phyloP scores from a whole-genome alignment of 129 eudicot genomes.

The Chrysanthemum makinoi region DNA sequence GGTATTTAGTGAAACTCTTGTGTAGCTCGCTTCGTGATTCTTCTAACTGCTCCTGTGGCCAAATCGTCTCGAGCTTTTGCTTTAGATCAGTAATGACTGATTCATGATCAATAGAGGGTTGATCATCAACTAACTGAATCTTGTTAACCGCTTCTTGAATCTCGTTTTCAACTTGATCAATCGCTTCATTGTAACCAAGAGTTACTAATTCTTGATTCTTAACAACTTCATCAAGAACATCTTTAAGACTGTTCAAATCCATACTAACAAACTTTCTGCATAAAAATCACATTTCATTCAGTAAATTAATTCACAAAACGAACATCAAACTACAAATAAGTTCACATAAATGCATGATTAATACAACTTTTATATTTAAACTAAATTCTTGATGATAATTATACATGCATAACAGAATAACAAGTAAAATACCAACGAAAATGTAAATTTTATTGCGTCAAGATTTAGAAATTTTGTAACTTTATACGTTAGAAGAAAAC shows the following conservation, averaged over 20 bases:
- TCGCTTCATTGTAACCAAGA: slow-evolving; percentile 25
- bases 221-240: slow-evolving; percentile 38
- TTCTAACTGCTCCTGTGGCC: slow-evolving; percentile 9
- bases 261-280: slow-evolving; percentile 27
- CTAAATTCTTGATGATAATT: too few species aligned
- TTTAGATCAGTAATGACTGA: slow-evolving; percentile 29
- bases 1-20: slow-evolving; percentile 30
- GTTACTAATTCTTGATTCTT: slow-evolving; percentile 35
- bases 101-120: slow-evolving; percentile 30
- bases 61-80: slow-evolving; percentile 18
- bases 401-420: too few species aligned
- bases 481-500: too few species aligned
- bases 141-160: slow-evolving; percentile 29
- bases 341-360: too few species aligned
- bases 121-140: slow-evolving; percentile 27
- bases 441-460: too few species aligned
- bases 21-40: slow-evolving; percentile 31
- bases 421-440: too few species aligned
- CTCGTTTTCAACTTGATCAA: slow-evolving; percentile 28
- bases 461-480: too few species aligned
- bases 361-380: too few species aligned
- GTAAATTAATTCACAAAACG: not conserved
- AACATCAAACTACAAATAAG: too few species aligned
- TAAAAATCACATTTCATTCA: not conserved
- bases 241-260: slow-evolving; percentile 37